These are phyloP conservation scores for Wickerhamomyces sydowiorum DNA, from an alignment of 805 yeast species.

Conservation along the genomic window DNA sequence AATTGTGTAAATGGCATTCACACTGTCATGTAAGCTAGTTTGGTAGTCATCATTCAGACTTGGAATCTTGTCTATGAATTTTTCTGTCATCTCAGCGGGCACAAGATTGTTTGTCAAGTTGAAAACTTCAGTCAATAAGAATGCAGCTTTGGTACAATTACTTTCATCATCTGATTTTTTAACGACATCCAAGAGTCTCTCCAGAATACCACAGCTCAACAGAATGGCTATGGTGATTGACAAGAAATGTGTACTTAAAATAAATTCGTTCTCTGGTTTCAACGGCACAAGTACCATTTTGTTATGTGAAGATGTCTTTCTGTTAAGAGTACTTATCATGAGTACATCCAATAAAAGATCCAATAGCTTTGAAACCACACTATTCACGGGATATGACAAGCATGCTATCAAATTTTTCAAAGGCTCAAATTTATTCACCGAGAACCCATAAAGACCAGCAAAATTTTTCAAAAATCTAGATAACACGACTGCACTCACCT, in stretches of 20 bases:
- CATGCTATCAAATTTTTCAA: slow-evolving; percentile 55
- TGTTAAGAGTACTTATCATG: slow-evolving; percentile 46
- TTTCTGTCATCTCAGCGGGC: slow-evolving; percentile 38
- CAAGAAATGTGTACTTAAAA: slow-evolving; percentile 54
- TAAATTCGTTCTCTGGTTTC: slow-evolving; percentile 35
- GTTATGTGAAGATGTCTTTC: slow-evolving; percentile 6
- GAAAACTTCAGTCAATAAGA: slow-evolving; percentile 57
- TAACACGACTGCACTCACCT: slow-evolving; percentile 54
- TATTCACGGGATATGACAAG: slow-evolving; percentile 50
- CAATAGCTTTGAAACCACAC: slow-evolving; percentile 55
- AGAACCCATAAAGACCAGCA: slow-evolving; percentile 68
- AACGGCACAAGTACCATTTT: slow-evolving; percentile 20
- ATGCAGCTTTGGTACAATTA: slow-evolving; percentile 52
- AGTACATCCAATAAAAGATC: slow-evolving; percentile 70
- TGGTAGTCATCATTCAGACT: slow-evolving; percentile 1
- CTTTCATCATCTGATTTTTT: slow-evolving; percentile 37
- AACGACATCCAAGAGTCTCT: slow-evolving; percentile 38
- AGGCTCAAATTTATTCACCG: slow-evolving; percentile 49
- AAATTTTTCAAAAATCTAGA: slow-evolving; percentile 61
- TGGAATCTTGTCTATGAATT: slow-evolving; percentile 2
- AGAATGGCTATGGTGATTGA: slow-evolving; percentile 55
- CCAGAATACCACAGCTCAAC: slow-evolving; percentile 49
- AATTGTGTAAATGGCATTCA: slow-evolving; percentile 38
- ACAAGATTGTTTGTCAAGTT: slow-evolving; percentile 47
- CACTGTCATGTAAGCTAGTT: slow-evolving; percentile 1